Evolutionary conservation across 75 land plant species (phyloP).

Genomic region (Adiantum capillusveneris): DNA sequence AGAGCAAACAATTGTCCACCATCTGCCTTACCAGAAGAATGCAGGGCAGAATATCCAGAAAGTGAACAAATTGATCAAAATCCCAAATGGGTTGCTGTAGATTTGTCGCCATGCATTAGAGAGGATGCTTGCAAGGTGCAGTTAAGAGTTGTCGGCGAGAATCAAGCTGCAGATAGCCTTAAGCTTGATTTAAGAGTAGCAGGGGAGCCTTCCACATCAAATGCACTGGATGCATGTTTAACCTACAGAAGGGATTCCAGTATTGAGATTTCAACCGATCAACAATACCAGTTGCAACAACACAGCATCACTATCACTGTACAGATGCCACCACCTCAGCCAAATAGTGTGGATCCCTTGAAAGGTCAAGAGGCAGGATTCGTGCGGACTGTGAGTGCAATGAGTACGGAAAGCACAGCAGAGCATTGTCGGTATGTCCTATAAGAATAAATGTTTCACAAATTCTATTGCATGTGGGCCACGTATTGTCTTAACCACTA

Average conservation of each 20-base stretch:
- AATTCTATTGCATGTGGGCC: too few relatives aligned
- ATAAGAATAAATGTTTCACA: background rate
- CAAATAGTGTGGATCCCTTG: background rate
- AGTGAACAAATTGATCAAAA: background rate
- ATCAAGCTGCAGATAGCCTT: background rate
- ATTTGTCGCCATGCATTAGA: background rate
- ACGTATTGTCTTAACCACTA: too few relatives aligned
- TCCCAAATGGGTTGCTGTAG: background rate
- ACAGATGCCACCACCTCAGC: background rate
- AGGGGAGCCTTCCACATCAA: too few relatives aligned
- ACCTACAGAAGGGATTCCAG: background rate
- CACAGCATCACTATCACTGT: background rate
- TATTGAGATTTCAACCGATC: background rate
- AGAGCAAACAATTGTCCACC: background rate
- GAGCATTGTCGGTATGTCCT: background rate
- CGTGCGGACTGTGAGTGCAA: background rate
- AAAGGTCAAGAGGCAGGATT: background rate
- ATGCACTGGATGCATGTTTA: background rate
- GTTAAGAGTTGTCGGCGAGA: background rate
- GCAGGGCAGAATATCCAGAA: background rate
- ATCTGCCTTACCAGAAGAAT: background rate
- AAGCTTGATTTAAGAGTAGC: too few relatives aligned
- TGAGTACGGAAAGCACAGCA: slow-evolving; percentile 1
- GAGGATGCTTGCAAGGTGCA: background rate
- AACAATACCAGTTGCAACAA: background rate